Conservation (phyloP, 768 basidiomycete genomes). For the Neoboletus subvelutipes region DNA sequence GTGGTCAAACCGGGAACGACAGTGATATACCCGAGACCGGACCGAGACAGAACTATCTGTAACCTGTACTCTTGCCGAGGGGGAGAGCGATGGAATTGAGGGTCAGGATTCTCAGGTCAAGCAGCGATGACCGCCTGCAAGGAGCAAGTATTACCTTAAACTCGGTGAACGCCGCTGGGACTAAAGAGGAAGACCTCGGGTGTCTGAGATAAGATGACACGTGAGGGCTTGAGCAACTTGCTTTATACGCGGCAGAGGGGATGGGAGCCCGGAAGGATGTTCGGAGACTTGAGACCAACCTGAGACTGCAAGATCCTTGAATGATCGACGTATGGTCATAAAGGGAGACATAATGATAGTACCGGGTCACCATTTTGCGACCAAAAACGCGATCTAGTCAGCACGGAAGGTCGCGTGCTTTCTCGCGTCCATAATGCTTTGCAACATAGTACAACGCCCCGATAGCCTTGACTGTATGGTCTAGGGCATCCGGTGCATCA, state of each 20-base stretch:
- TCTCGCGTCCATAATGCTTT: slow-evolving; percentile 21
- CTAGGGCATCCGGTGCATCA: slow-evolving; percentile 54
- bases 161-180: neutral
- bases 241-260: no score
- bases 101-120: neutral
- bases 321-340: neutral
- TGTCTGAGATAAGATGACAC: no score
- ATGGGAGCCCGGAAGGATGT: neutral
- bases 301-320: neutral
- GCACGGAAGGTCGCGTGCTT: slow-evolving; percentile 39
- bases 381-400: no score
- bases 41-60: slow-evolving; percentile 3
- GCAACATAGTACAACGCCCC: slow-evolving; percentile 39
- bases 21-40: neutral
- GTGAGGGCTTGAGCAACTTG: no score
- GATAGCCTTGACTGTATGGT: slow-evolving; percentile 36
- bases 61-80: neutral
- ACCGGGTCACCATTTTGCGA: no score
- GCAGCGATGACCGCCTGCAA: no score
- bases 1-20: neutral
- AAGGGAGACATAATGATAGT: neutral
- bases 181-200: neutral
- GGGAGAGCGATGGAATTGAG: neutral
- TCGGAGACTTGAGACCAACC: neutral
- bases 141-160: neutral